Percentiles rank a stretch among this genome's conserved stretches.
Conservation (phyloP, 139 green algal species). For the Deuterostichococcus epilithicus region DNA sequence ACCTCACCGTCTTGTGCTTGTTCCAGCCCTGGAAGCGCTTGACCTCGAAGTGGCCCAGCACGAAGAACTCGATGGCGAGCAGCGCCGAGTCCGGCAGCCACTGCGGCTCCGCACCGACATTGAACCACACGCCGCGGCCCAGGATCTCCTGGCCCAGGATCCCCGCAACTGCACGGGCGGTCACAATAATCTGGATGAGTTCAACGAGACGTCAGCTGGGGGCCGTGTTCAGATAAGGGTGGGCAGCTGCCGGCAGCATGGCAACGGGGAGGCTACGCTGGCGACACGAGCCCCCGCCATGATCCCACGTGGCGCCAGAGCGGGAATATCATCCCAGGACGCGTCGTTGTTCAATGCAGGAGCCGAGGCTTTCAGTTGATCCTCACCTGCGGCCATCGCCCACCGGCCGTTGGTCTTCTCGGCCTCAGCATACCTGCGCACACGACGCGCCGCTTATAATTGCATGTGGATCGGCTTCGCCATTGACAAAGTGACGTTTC, state of each 20-base stretch:
- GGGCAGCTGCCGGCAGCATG: too few relatives aligned
- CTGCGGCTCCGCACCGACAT: slow-evolving; percentile 28
- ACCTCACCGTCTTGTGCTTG: slow-evolving; percentile 39
- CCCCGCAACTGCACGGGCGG: slow-evolving; percentile 64
- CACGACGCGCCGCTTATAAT: not conserved
- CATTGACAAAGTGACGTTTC: not conserved
- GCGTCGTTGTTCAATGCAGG: too few relatives aligned
- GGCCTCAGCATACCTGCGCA: slow-evolving; percentile 71
- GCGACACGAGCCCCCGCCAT: too few relatives aligned
- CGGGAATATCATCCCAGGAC: too few relatives aligned
- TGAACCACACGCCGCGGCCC: slow-evolving; percentile 26
- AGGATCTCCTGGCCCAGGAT: slow-evolving; percentile 61
- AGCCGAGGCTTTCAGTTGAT: too few relatives aligned
- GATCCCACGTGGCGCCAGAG: too few relatives aligned
- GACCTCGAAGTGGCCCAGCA: slow-evolving; percentile 81
- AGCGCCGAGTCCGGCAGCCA: slow-evolving; percentile 51
- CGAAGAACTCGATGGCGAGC: slow-evolving; percentile 63
- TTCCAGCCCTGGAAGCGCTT: slow-evolving; percentile 87
- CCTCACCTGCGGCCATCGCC: slow-evolving; percentile 70
- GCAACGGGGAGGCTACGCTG: too few relatives aligned
- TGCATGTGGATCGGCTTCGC: not conserved
- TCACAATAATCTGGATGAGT: too few relatives aligned
- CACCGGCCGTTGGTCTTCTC: slow-evolving; percentile 88
- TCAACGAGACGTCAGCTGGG: too few relatives aligned
- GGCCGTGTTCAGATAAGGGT: too few relatives aligned